These are phyloP conservation scores for Pelargonium myrrhifolium DNA, from an alignment of 441 rosid genomes.

Conservation along the genomic window DNA sequence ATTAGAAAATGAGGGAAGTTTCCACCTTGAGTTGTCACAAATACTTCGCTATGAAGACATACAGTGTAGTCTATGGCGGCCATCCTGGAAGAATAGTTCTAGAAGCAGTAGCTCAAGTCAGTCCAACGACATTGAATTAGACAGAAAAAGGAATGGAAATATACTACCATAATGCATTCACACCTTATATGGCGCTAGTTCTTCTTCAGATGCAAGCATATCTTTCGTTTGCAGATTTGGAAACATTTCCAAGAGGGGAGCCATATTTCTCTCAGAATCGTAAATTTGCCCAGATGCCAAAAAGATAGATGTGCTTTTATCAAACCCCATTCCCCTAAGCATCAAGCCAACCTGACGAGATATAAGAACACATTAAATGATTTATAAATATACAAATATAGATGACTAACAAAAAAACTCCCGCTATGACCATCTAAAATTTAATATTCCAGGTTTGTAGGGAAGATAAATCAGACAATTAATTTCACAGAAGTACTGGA, in stretches of 20 bases:
- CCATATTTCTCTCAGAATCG: constrained; percentile 85
- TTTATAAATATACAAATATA: neutral
- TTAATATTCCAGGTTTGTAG: neutral
- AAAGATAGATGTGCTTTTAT: constrained; percentile 70
- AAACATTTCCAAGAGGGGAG: constrained; percentile 89
- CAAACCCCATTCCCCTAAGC: constrained; percentile 99
- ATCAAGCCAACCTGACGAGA: constrained; percentile 81
- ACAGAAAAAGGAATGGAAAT: constrained; percentile 11
- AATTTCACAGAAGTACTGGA: neutral
- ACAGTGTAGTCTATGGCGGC: constrained; percentile 99
- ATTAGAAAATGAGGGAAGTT: constrained; percentile 97
- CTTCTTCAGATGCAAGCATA: constrained; percentile 76
- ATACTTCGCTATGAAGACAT: constrained; percentile 99
- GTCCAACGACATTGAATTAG: constrained; percentile 14
- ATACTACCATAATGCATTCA: constrained; percentile 10
- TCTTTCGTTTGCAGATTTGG: constrained; percentile 90
- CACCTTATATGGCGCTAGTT: constrained; percentile 85
- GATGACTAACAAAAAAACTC: neutral
- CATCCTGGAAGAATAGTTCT: constrained; percentile 99
- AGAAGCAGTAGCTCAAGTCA: constrained; percentile 36
- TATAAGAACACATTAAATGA: constrained; percentile 15
- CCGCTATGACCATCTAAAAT: neutral
- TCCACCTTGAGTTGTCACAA: constrained; percentile 99
- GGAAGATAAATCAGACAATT: too few species aligned
- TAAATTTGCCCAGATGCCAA: constrained; percentile 97